Base-by-base conservation (phyloP, 192 early-diverging fungal species). In the Linnemannia schmuckeri region DNA sequence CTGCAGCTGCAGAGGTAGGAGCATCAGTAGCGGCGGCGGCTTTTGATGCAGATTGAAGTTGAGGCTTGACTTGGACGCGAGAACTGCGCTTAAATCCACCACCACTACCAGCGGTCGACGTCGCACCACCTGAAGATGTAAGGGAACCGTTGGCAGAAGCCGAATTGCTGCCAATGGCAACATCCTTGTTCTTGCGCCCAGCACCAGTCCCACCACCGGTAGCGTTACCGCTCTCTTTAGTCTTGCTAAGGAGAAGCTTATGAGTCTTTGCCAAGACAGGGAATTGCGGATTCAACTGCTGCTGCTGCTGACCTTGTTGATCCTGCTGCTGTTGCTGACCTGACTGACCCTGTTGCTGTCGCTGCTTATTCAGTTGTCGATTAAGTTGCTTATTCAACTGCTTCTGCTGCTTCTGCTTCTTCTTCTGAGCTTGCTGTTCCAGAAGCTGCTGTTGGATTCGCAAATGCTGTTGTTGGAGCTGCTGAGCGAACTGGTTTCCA, bases 191-290 rank as follows among this genome's bases (percentile, higher is more conserved):
- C 38, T 27, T 66, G 20, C 24, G 42, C 1, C 44, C 57, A 44
- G 24, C 33, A 3, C 40, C 57, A 8, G 4, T 4, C 42, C 38
- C 24, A 55, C 69, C 40, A 49, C 22, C 24, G 44, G 20, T 13
- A 55, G 30, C 54, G 12, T n/a, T 12, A 6, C 47, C 79, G 8
- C 6, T 12, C 4, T 52, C 38, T 35, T 81, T 81, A n/a, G 78
- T 41, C 46, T 75, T 30, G 57, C 35, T 13, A 8, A 81, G 46
- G 15, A 68, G 57, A 5, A 72, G 37, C 47, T 68, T 75, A 2
- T 74, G 79, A 0, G 79, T 81, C 73, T 81, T 81, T 18, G 52
- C 61, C 27, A 81, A 40, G 13, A 81, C 79, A 22, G 79, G 72
- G 46, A 54, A 81, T 2, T 33, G 35, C 33, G 27, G 33, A 6